Base-by-base conservation (phyloP, 192 early-diverging fungal species). In the Umbelopsis vinacea region DNA sequence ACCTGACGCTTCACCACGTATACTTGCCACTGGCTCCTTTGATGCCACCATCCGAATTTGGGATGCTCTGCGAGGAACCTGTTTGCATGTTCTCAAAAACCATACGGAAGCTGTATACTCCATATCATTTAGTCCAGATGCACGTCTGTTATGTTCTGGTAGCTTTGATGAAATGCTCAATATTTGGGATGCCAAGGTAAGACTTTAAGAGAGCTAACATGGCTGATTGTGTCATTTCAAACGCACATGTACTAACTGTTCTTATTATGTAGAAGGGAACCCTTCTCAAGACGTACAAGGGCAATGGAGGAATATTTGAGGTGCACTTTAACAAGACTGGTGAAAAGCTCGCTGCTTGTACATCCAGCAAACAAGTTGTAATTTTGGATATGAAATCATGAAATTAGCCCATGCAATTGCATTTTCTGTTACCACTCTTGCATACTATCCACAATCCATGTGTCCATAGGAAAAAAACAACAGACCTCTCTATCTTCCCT, bases 31-130 rank as follows among this genome's bases (percentile, higher is more conserved):
- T 23, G 89, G 87, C 12, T 91, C 91, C 19, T 94, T 95, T 72
- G 96, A 97, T 78, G 87, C 85, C 9, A 91, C 91, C 2, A 85
- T 94, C 40, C 86, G 93, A 24, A 70, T 98, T 14, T 98, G 96
- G 96, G 95, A 98, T 82, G 89, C 91, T 2, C 77, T 84, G 17
- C 85, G 82, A 19, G 88, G 86, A 24, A 75, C 83, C 0, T 93
- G 91, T 74, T 38, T 93, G 24, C 89, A 90, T 24, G 86, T 88
- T 0, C 80, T 96, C 19, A 79, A 83, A n/a, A 84, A 85, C 8
- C 93, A 95, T 76, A 77, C 85, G 1, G 87, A 87, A 73, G 85
- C 91, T 29, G 90, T 95, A 6, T 87, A 91, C 54, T 88, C 86
- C 14, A 79, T 94, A 7, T 82, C 91, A 11, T 97, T 95, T 76